Evolutionary conservation across 768 basidiomycete genomes (phyloP), one percentile per base, ranked within the genome.

Genomic region (Suillus lakei): DNA sequence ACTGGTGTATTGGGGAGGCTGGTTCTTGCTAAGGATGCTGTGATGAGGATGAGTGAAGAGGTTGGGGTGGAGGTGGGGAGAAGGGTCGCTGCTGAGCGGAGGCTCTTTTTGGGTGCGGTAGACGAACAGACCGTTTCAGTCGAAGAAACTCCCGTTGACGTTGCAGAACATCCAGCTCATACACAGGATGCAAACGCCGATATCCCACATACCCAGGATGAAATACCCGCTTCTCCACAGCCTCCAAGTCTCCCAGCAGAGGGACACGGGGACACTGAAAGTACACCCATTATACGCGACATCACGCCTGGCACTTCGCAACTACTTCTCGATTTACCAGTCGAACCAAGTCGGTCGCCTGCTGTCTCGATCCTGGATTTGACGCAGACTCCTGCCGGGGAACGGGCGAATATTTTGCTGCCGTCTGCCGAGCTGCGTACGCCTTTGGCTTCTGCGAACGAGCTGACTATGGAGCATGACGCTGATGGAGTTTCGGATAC

Each of bases 1-100:
- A 78, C 82, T 0, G 89, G 86, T 2, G 81, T 85, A 1, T 68
- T 87, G 41, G 89, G 85, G 2, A 79, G 90, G 34, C 75, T 89
- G 18, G 61, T 85, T 12, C 77, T 84, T 0, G 85, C 85, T 1
- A 79, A 85, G 65, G 77, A 79, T 12, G 80, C 86, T 0, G 81
- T 90, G 10, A 79, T 82, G 34, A 76, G 81, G 2, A 75, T 93
- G n/a, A 77, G 82, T 44, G 77, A 78, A 51, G 91, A 93, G 71
- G 73, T 93, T 50, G 81, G 87, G 66, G 69, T 71, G 8, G 90
- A 92, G 73, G 81, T 82, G 21, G 80, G 80, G 63, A 82, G 80
- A 68, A 77, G 89, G 43, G 48, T 91, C 55, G 73, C 77, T 16
- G 71, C 67, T 15, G 56, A 72, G 26, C 71, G 62, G 50, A 67